Percentiles rank a stretch among this genome's conserved stretches.
phyloP scores from a whole-genome alignment of 2,329 filamentous ascomycete genomes.

The Aspergillus fumigatus region DNA sequence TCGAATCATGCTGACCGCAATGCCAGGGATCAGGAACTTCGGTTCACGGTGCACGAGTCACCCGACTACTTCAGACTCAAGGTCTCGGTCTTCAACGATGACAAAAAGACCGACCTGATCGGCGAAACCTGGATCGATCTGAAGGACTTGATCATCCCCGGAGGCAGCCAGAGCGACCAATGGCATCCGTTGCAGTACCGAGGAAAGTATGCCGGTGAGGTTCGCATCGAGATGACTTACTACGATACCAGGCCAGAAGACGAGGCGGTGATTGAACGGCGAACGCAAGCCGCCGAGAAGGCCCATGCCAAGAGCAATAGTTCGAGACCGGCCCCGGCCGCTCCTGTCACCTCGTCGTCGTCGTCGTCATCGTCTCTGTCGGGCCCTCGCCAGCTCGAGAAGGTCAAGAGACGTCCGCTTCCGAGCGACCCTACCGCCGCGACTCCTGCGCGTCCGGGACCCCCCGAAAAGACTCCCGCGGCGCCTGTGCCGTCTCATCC shows the following conservation, averaged over 20 bases:
- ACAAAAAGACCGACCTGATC: conserved; percentile 95
- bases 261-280: conserved; percentile 56
- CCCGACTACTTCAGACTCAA: conserved; percentile 95
- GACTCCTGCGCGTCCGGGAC: conserved; percentile 45
- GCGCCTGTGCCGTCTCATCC: conserved; percentile 31
- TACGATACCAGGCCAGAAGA: conserved; percentile 89
- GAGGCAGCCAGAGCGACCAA: conserved; percentile 87
- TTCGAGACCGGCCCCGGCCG: conserved; percentile 10
- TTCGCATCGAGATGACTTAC: conserved; percentile 91
- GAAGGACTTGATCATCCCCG: conserved; percentile 71
- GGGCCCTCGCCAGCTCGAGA: conserved; percentile 51
- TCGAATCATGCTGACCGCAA: conserved; percentile 6
- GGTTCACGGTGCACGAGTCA: conserved; percentile 93
- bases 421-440: conserved; percentile 67
- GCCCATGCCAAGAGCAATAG: conserved; percentile 27
- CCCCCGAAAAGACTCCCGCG: conserved; percentile 30
- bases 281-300: conserved; percentile 41
- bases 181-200: conserved; percentile 87
- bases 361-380: conserved; percentile 29
- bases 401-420: conserved; percentile 77
- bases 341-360: conserved; percentile 19
- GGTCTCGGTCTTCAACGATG: conserved; percentile 94
- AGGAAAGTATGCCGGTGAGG: conserved; percentile 93
- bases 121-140: conserved; percentile 90
- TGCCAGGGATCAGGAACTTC: conserved; percentile 89